Base-by-base conservation (phyloP, 106 monocot genomes). In the Ottelia alismoides region DNA sequence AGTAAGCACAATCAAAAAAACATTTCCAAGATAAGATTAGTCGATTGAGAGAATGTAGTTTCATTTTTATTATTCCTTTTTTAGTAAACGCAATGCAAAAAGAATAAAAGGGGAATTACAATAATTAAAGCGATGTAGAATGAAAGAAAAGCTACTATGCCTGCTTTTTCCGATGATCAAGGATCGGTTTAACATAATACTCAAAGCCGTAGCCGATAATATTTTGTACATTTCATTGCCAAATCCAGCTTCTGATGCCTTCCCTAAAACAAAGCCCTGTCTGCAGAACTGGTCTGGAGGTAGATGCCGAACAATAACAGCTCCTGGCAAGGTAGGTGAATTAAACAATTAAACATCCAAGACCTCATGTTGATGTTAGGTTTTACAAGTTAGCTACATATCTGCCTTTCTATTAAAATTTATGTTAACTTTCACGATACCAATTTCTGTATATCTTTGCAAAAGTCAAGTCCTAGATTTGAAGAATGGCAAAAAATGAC, bases 211-310 rank as follows among this genome's bases (percentile, higher is more conserved):
- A 58, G 81, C 93, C 25, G 93, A 81, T 66, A 94, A 69, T 68
- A 94, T 88, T 68, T 88, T 94, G 81, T 94, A 94, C 88, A 94
- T 94, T 81, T 94, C 88, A 81, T 94, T 94, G 27, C 93, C 93
- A 74, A 94, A 84, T 16, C 93, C 93, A 18, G 93, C 88, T 63
- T 88, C 84, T 32, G 84, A 78, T 66, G 93, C 70, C 65, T 88
- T 94, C 28, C 79, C 93, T 55, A 94, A 44, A 54, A 94, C 84
- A 81, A 94, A 94, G 22, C 93, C 88, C 45, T 81, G 76, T 65
- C 52, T 52, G 69, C 93, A 94, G 61, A 88, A 88, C 71, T 84
- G 69, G 11, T 71, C 58, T 45, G 94, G 68, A 50, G 94, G 73
- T 57, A 94, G 77, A 45, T 32, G 61, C 63, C 94, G 65, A n/a